Evolutionary conservation across 441 rosid genomes (phyloP), one percentile per base, ranked within the genome.

Genomic region (Gossypium schwendimanii): DNA sequence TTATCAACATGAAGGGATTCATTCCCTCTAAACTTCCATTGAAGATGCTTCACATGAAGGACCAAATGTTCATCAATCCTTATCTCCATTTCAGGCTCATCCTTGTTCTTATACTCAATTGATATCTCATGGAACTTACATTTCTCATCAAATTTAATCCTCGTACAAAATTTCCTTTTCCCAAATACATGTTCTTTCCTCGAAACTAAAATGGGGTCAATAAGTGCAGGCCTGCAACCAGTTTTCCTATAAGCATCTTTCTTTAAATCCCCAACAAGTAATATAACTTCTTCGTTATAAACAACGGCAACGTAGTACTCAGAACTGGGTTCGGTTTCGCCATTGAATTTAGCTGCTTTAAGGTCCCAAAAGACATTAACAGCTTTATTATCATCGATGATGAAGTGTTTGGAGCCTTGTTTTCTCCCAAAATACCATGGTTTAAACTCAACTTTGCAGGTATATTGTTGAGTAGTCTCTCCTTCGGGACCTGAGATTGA

Each of bases 401-500:
- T 58, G 52, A 94, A 89, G 31, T 82, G 81, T 73, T 89, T 94
- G 41, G 83, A 85, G 0, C 97, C 98, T 79, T 91, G 90, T 83
- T 91, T 94, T 77, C 89, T 88, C 97, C 98, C 91, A 66, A 92
- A 94, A 69, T 82, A 86, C 98, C 97, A 92, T 11, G 97, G 97
- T 85, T 90, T 94, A 21, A 92, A 80, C 73, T 92, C 97, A 28
- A 91, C 82, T 63, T 90, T 94, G 83, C 94, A 90, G 31, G 77
- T 84, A 36, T 85, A 76, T 26, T 82, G 84, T 36, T 36, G 41
- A 36, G 10, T 36, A 23, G 83, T 85, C 12, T 82, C 81, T 24
- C 84, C 87, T 36, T 79, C 58, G 8, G 85, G 77, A 11, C 88
- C 84, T 64, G 85, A 80, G 23, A 94, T 88, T 21, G 96, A 86